Percentiles rank a stretch among this genome's conserved stretches.
Conservation (phyloP, 2,329 filamentous ascomycete genomes). For the Ceratocystiopsis brevicomis region DNA sequence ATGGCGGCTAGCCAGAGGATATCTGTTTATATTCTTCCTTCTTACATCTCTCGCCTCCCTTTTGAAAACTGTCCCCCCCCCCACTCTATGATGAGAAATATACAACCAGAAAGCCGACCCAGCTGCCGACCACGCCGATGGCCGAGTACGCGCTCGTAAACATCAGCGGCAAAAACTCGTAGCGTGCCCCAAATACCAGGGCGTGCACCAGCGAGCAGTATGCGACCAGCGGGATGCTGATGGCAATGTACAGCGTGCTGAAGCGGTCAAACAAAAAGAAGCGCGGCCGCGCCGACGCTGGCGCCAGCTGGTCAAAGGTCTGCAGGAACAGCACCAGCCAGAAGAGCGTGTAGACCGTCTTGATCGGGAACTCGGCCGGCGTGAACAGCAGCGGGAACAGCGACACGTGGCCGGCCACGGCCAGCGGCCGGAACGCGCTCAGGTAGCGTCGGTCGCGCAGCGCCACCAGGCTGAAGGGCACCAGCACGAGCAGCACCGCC, state of each 20-base stretch:
- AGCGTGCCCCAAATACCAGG: constrained; percentile 61
- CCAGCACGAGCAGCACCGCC: constrained; percentile 80
- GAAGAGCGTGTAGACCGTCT: constrained; percentile 78
- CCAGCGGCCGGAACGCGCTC: constrained; percentile 76
- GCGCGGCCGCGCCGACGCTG: constrained; percentile 58
- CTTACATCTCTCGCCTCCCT: too few relatives aligned
- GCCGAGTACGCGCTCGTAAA: constrained; percentile 91
- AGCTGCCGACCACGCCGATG: constrained; percentile 86
- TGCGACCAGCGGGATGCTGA: constrained; percentile 72
- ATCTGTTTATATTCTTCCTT: too few relatives aligned
- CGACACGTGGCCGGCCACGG: constrained; percentile 85
- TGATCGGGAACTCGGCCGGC: constrained; percentile 78
- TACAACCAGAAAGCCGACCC: constrained; percentile 84
- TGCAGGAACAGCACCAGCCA: constrained; percentile 80
- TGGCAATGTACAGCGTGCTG: constrained; percentile 69
- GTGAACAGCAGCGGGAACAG: constrained; percentile 90
- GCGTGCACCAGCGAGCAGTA: constrained; percentile 78
- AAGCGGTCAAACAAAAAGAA: constrained; percentile 86
- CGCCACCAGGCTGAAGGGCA: constrained; percentile 85
- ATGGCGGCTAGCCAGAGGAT: too few relatives aligned
- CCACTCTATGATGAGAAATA: constrained; percentile 45
- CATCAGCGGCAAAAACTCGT: constrained; percentile 90
- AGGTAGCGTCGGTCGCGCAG: constrained; percentile 79
- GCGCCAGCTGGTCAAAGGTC: constrained; percentile 71
- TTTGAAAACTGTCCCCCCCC: background rate